A percentile compares a stretch with the other conserved stretches of the same genome.
Evolutionary conservation across 345 rosid genomes (phyloP).

Genomic region (Eucalyptus polybractea): DNA sequence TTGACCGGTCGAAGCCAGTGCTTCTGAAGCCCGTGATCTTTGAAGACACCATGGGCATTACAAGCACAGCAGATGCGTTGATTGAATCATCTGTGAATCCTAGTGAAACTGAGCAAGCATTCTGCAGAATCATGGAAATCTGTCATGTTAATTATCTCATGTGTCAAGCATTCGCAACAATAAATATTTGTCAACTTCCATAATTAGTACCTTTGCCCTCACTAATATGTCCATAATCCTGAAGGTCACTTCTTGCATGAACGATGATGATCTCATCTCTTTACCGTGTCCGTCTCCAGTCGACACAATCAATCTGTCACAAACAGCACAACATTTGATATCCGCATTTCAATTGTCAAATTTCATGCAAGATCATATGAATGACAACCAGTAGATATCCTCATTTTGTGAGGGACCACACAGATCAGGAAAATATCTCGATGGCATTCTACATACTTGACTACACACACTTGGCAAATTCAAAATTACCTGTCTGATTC

Average conservation of each 20-base stretch:
- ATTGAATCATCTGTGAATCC: slow-evolving; percentile 88
- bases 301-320: slow-evolving; percentile 37
- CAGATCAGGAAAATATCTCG: neutral
- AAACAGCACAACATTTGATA: neutral
- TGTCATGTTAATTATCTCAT: neutral
- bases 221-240: slow-evolving; percentile 42
- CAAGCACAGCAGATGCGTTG: slow-evolving; percentile 89
- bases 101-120: slow-evolving; percentile 50
- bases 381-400: neutral
- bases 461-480: neutral
- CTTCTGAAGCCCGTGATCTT: slow-evolving; percentile 87
- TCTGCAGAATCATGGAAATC: slow-evolving; percentile 27
- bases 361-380: neutral
- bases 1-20: slow-evolving; percentile 45
- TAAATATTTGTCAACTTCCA: neutral
- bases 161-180: neutral
- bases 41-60: slow-evolving; percentile 98
- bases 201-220: slow-evolving; percentile 64
- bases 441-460: neutral
- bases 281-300: slow-evolving; percentile 42
- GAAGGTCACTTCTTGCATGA: slow-evolving; percentile 35
- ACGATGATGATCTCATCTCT: slow-evolving; percentile 50
- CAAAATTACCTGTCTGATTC: slow-evolving; percentile 61
- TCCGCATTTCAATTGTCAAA: neutral
- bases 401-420: neutral